These are phyloP conservation scores for Pleurotus platypus DNA, from an alignment of 768 basidiomycete genomes.

Conservation along the genomic window DNA sequence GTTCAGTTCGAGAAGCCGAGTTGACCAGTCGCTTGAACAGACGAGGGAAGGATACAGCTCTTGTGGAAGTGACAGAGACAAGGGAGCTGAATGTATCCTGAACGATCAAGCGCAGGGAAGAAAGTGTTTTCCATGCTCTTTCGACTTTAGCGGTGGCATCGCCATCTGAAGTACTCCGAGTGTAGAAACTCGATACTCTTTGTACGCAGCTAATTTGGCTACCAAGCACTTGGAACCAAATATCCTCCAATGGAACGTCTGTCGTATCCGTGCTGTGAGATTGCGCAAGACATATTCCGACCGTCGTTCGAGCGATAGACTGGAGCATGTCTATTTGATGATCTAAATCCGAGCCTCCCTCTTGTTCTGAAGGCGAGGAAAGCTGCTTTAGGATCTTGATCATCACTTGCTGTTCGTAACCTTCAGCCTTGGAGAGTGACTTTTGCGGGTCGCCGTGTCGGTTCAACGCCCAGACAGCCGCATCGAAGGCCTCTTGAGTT, in stretches of 20 bases:
- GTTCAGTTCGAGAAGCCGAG: constrained; percentile 46
- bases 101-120: constrained; percentile 66
- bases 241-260: constrained; percentile 63
- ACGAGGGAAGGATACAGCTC: constrained; percentile 83
- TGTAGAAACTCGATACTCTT: constrained; percentile 46
- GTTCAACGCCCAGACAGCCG: constrained; percentile 79
- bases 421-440: constrained; percentile 66
- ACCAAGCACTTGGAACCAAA: constrained; percentile 85
- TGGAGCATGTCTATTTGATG: constrained; percentile 47
- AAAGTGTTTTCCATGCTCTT: constrained; percentile 33
- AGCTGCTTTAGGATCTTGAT: constrained; percentile 39
- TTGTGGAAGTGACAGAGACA: constrained; percentile 78
- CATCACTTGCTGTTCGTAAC: constrained; percentile 50
- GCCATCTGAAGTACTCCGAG: constrained; percentile 11
- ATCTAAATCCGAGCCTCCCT: constrained; percentile 21
- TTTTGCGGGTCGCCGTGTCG: constrained; percentile 55
- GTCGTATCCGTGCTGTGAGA: constrained; percentile 41
- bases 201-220: constrained; percentile 83
- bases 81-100: constrained; percentile 83
- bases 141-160: constrained; percentile 12
- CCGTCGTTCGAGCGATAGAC: constrained; percentile 56
- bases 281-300: constrained; percentile 66
- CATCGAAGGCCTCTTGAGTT: constrained; percentile 60
- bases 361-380: constrained; percentile 11
- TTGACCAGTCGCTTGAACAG: constrained; percentile 92